Conservation (phyloP, 2,329 filamentous ascomycete species). For the Chaetothyriales sp. region DNA sequence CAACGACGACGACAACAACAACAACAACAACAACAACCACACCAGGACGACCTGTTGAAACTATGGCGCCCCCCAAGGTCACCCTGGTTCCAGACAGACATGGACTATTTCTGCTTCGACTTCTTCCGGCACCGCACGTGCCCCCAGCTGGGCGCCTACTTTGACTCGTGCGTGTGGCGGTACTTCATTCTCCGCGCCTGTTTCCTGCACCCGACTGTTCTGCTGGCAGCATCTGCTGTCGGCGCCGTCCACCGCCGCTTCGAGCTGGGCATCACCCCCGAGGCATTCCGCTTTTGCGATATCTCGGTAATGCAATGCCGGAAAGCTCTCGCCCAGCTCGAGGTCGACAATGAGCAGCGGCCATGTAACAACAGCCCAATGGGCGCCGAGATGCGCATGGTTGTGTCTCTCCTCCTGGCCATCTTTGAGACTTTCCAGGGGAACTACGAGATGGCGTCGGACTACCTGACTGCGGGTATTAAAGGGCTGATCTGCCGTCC, state of each 20-base stretch:
- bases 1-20: too few relatives aligned
- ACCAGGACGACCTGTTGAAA: background rate
- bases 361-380: conserved; percentile 5
- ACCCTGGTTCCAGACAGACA: conserved; percentile 12
- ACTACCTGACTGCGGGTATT: conserved; percentile 11
- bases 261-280: conserved; percentile 12
- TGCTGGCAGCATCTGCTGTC: conserved; percentile 12
- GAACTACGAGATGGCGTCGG: conserved; percentile 9
- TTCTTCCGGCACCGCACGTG: conserved; percentile 21
- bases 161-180: conserved; percentile 16
- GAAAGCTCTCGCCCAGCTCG: conserved; percentile 7
- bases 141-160: conserved; percentile 16
- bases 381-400: conserved; percentile 14
- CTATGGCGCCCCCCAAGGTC: conserved; percentile 6
- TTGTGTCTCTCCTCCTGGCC: conserved; percentile 12
- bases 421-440: conserved; percentile 17
- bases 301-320: conserved; percentile 12
- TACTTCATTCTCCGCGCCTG: conserved; percentile 9
- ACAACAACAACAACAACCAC: background rate
- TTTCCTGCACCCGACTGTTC: conserved; percentile 13
- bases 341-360: conserved; percentile 7
- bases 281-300: conserved; percentile 16
- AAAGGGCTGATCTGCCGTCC: conserved; percentile 9
- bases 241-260: conserved; percentile 17
- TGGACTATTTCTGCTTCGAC: conserved; percentile 20